A percentile compares a stretch with the other conserved stretches of the same genome.
Conservation (phyloP, 805 yeast genomes). For the Nakazawaea populi region DNA sequence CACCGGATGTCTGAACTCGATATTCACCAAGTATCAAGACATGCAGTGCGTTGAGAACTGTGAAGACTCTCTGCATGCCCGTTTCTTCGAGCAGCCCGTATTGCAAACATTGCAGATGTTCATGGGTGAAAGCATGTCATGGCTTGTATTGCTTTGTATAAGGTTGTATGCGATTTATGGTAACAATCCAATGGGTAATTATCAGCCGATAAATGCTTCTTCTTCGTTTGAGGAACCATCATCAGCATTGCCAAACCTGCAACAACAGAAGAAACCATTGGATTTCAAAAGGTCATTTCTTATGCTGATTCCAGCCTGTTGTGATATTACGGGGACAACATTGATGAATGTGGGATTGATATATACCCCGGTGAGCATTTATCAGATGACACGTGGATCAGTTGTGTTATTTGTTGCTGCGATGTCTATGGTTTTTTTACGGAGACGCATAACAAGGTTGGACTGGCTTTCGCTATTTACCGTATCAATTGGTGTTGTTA, state of each 20-base stretch:
- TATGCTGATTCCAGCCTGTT: slow-evolving; percentile 57
- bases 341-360: slow-evolving; percentile 69
- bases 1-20: slow-evolving; percentile 69
- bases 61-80: slow-evolving; percentile 32
- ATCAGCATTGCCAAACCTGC: neutral
- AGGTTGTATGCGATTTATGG: neutral
- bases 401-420: slow-evolving; percentile 71
- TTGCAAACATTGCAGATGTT: slow-evolving; percentile 80
- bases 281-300: slow-evolving; percentile 24
- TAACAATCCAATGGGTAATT: neutral
- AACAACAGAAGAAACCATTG: slow-evolving; percentile 6
- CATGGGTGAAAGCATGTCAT: slow-evolving; percentile 53
- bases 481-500: slow-evolving; percentile 63
- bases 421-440: slow-evolving; percentile 58
- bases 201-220: neutral
- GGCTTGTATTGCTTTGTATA: slow-evolving; percentile 20
- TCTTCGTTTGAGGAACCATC: neutral
- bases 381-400: slow-evolving; percentile 84
- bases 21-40: slow-evolving; percentile 72
- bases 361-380: slow-evolving; percentile 71
- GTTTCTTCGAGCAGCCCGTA: slow-evolving; percentile 73
- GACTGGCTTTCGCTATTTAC: slow-evolving; percentile 65
- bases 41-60: slow-evolving; percentile 63
- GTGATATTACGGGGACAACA: slow-evolving; percentile 72
- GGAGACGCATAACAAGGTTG: slow-evolving; percentile 44